These are phyloP conservation scores for Pichia sp. DNA, from an alignment of 1,139 yeast species.

Conservation along the genomic window DNA sequence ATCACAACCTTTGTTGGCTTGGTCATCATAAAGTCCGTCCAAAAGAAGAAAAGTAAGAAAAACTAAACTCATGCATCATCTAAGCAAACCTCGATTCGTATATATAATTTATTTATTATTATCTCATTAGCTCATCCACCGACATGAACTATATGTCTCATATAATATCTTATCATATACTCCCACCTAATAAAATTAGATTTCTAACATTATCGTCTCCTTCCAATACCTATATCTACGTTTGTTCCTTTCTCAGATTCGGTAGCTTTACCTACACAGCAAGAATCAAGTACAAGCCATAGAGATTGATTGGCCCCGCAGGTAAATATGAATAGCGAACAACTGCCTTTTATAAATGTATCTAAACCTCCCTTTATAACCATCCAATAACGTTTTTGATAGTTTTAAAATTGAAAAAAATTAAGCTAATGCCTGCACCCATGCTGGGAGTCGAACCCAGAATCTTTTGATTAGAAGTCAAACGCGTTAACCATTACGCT, in stretches of 20 bases:
- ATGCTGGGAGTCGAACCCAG: slow-evolving; percentile 27
- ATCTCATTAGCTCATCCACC: too few relatives aligned
- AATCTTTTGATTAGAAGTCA: slow-evolving; percentile 26
- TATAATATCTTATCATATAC: background rate
- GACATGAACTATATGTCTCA: too few relatives aligned
- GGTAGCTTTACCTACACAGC: background rate
- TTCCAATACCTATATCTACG: too few relatives aligned
- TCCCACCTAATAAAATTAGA: background rate
- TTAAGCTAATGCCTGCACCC: slow-evolving; percentile 23
- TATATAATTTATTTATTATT: too few relatives aligned
- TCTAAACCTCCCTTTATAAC: background rate
- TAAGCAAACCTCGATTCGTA: background rate
- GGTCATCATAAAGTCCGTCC: slow-evolving; percentile 32
- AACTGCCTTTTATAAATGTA: background rate
- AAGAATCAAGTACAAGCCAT: too few relatives aligned
- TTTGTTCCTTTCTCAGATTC: background rate
- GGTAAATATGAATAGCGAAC: too few relatives aligned
- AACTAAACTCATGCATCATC: slow-evolving; percentile 3
- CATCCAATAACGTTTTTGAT: background rate
- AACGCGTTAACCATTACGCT: slow-evolving; percentile 27
- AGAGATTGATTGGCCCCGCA: too few relatives aligned
- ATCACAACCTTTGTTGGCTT: slow-evolving; percentile 61
- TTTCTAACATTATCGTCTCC: slow-evolving; percentile 1
- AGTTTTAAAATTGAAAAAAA: slow-evolving; percentile 6
- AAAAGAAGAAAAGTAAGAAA: slow-evolving; percentile 28